Conservation (phyloP, 176 grass and related monocot species). For the Typha latifolia region DNA sequence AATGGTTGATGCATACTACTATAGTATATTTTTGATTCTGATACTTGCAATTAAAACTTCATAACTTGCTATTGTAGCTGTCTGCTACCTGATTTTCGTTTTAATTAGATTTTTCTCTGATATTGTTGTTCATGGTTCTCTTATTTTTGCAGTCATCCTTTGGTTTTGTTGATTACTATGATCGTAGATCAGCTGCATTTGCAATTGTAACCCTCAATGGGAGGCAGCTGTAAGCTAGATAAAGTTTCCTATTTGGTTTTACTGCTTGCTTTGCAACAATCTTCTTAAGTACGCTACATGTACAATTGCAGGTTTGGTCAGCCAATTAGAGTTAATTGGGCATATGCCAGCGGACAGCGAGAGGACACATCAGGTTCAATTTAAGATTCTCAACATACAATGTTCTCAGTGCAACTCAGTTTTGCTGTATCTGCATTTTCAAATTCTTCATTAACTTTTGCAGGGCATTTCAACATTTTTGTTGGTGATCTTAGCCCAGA, state of each 20-base stretch:
- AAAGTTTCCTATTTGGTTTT: background rate
- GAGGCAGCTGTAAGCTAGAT: slow-evolving; percentile 66
- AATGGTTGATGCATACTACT: no score
- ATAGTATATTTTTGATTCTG: no score
- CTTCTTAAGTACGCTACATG: background rate
- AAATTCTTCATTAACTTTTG: slow-evolving; percentile 9
- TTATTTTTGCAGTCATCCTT: slow-evolving; percentile 70
- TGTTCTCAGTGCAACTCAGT: slow-evolving; percentile 13
- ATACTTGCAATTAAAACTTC: no score
- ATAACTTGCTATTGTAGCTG: background rate
- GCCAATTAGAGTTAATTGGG: slow-evolving; percentile 97
- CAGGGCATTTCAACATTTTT: slow-evolving; percentile 97
- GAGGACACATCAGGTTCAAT: slow-evolving; percentile 91
- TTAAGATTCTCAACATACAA: slow-evolving; percentile 15
- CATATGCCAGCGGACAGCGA: slow-evolving; percentile 89
- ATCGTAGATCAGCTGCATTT: slow-evolving; percentile 81
- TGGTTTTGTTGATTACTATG: slow-evolving; percentile 98
- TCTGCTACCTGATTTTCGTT: slow-evolving; percentile 3
- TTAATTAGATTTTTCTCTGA: background rate
- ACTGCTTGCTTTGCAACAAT: slow-evolving; percentile 8
- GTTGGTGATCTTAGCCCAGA: slow-evolving; percentile 96
- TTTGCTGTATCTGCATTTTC: background rate
- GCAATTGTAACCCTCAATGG: slow-evolving; percentile 92
- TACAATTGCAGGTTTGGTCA: slow-evolving; percentile 69
- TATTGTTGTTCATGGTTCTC: slow-evolving; percentile 5